Evolutionary conservation across 2,329 filamentous ascomycete species (phyloP), one percentile per base, ranked within the genome.

Genomic region (Fusarium duplospermum): DNA sequence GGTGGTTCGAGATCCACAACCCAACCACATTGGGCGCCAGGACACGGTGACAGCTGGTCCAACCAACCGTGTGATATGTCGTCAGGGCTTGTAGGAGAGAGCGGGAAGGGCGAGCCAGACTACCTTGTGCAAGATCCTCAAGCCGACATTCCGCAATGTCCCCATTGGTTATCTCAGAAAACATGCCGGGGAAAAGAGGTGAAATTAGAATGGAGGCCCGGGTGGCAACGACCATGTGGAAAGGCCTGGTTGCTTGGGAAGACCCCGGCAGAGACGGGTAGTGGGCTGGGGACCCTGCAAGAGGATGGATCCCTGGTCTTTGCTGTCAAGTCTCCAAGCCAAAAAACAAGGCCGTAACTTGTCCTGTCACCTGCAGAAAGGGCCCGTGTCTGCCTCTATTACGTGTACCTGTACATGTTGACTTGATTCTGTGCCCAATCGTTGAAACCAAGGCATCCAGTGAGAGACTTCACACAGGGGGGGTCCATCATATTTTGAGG

Each of bases 1-100:
- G 62, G 72, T 70, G 74, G 76, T 76, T 72, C 74, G 69, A 77
- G 75, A 68, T 75, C 76, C 74, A 78, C 77, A 52, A 65, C 74
- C 77, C 75, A 76, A 69, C 71, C 64, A 64, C 66, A 66, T 71
- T 73, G 73, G 76, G 76, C 76, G 56, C 65, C 29, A 33, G 20
- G 33, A 38, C 29, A 52, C 40, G 40, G 40, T 66, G 38, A 66
- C 68, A 72, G 66, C 63, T 76, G 60, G 69, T 61, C 74, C 74
- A 76, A 70, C 74, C 74, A 76, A 68, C 70, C 67, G 59, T 45
- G 38, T 64, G 58, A 57, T 61, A 63, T 45, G 40, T 62, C 24
- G 59, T 62, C 67, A 24, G 35, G 47, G 52, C 38, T 24, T 31
- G 6, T 6, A 0, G 29, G 33, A 36, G 52, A 74, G 64, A n/a